Evolutionary conservation across 805 yeast genomes (phyloP), one percentile per base, ranked within the genome.

Genomic region (Yarrowia bubula): DNA sequence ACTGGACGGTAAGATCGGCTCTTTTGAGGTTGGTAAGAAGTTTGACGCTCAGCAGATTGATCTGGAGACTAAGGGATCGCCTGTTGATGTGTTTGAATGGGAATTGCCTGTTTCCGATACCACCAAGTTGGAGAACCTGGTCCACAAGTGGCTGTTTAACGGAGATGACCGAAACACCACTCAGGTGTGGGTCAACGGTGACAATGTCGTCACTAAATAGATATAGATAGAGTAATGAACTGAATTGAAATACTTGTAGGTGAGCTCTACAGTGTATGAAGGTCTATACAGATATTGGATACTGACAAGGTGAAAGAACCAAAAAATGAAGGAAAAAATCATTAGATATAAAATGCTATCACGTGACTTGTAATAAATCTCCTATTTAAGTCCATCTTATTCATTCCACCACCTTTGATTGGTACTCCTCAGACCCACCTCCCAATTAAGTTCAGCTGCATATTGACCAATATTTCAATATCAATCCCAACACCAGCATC

Each of bases 161-260:
- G 98, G 98, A 17, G 99, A 95, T 76, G 98, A 95, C 74, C 82
- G 98, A 72, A 95, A 95, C 74, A 86, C 93, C 38, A 72, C 77
- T 6, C 80, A 80, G 64, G 97, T 93, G 14, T 95, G 90, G 89
- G 92, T 92, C 44, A 84, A 86, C 71, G 98, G 98, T 9, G 76
- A 82, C 68, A 71, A 77, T 64, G 93, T 89, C 31, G 61, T 55
- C 14, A 17, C 53, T 39, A 48, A 48, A 39, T 48, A 46, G 37
- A 47, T 47, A 15, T 15, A 17, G 35, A 46, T 22, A 15, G 43
- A 39, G 6, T 39, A 15, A 22, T 22, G 28, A 22, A 22, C n/a
- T n/a, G n/a, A n/a, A n/a, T n/a, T n/a, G n/a, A n/a, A n/a, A n/a
- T n/a, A n/a, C n/a, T n/a, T n/a, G n/a, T n/a, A n/a, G n/a, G n/a